phyloP scores from a whole-genome alignment of 805 yeast species.

The Kregervanrija pseudodelftensis region DNA sequence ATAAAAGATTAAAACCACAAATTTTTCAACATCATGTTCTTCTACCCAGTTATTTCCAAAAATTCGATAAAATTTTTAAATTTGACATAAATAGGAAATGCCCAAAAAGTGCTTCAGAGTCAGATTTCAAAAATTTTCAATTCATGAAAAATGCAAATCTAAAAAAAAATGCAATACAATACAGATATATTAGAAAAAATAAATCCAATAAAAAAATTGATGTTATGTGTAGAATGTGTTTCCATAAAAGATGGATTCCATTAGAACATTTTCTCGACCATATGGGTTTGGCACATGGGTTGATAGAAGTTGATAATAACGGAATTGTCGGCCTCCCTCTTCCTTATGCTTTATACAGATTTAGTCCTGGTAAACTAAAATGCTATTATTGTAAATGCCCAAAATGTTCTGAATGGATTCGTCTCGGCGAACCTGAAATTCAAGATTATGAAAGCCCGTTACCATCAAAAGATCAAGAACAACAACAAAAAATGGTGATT shows the following conservation, averaged over 20 bases:
- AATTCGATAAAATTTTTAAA: background rate
- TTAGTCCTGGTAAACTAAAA: slow-evolving; percentile 11
- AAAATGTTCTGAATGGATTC: slow-evolving; percentile 16
- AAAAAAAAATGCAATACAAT: slow-evolving; percentile 8
- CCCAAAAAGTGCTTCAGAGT: slow-evolving; percentile 14
- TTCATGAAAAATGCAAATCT: slow-evolving; percentile 3
- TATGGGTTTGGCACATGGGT: slow-evolving; percentile 20
- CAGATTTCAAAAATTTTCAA: slow-evolving; percentile 1
- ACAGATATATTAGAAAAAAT: slow-evolving; percentile 8
- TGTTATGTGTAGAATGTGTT: slow-evolving; percentile 18
- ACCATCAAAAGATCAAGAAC: background rate
- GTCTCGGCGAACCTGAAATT: slow-evolving; percentile 13
- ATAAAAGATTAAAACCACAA: slow-evolving; percentile 12
- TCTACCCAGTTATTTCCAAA: background rate
- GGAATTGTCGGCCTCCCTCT: slow-evolving; percentile 11
- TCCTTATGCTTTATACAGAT: slow-evolving; percentile 14
- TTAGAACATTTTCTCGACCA: slow-evolving; percentile 10
- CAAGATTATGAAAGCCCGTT: background rate
- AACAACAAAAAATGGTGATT: slow-evolving; percentile 2
- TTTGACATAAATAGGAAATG: slow-evolving; percentile 6
- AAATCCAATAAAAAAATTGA: background rate
- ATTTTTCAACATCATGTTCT: slow-evolving; percentile 13
- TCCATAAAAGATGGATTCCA: slow-evolving; percentile 16
- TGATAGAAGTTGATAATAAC: slow-evolving; percentile 4
- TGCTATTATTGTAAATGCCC: slow-evolving; percentile 19